Evolutionary conservation across 176 grass and related monocot genomes (phyloP).

Genomic region (Oryza punctata): DNA sequence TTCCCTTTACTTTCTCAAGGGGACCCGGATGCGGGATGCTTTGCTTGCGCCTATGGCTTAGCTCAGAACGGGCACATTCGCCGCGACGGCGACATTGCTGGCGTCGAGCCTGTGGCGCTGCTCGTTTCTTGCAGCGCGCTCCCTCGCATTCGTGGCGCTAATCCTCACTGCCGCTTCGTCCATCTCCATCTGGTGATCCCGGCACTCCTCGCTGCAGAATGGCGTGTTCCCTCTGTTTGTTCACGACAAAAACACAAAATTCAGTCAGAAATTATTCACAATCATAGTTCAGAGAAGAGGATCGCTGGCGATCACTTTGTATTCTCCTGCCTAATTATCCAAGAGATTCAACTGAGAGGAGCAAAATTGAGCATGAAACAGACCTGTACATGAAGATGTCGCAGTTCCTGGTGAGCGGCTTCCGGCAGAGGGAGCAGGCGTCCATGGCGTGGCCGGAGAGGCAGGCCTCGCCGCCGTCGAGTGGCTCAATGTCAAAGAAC

Average conservation of each 20-base stretch:
- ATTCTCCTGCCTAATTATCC: neutral
- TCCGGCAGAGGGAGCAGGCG: constrained; percentile 55
- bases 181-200: constrained; percentile 38
- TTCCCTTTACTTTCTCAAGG: neutral
- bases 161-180: constrained; percentile 12
- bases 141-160: neutral
- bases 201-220: constrained; percentile 70
- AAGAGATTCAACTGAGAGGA: neutral
- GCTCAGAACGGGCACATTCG: constrained; percentile 45
- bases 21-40: neutral
- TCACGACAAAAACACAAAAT: neutral
- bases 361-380: neutral
- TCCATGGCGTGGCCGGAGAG: constrained; percentile 34
- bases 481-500: constrained; percentile 37
- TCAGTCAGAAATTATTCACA: neutral
- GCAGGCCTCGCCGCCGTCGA: neutral
- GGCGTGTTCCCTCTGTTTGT: constrained; percentile 62
- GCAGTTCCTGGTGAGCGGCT: constrained; percentile 32
- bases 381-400: constrained; percentile 78
- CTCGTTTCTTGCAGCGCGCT: constrained; percentile 12
- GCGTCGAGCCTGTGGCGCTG: constrained; percentile 11
- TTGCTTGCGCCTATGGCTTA: neutral
- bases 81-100: neutral
- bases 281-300: neutral
- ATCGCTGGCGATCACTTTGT: neutral